phyloP scores from a whole-genome alignment of 768 basidiomycete species.

The Auricularia sp. region DNA sequence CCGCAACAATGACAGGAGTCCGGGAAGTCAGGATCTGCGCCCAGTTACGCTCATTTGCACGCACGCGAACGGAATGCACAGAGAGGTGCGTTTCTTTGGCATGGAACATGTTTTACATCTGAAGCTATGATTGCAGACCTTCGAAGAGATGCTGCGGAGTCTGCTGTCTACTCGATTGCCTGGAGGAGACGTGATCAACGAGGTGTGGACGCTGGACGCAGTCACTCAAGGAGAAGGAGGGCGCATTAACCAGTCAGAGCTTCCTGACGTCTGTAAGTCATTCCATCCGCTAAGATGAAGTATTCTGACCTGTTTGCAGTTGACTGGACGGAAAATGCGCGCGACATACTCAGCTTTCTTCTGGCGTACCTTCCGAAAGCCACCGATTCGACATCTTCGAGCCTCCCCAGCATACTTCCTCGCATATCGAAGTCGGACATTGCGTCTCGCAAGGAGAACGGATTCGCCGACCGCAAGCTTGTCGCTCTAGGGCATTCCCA shows the following conservation, averaged over 20 bases:
- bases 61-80: conserved; percentile 83
- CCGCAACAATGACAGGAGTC: background rate
- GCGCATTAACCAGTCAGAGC: conserved; percentile 47
- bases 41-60: conserved; percentile 58
- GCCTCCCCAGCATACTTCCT: conserved; percentile 20
- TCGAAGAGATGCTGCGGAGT: conserved; percentile 55
- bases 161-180: conserved; percentile 35
- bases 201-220: conserved; percentile 77
- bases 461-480: conserved; percentile 44
- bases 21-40: conserved; percentile 15
- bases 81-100: conserved; percentile 47
- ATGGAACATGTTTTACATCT: background rate
- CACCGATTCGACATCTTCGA: conserved; percentile 16
- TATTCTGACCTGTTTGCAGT: conserved; percentile 27
- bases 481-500: conserved; percentile 76
- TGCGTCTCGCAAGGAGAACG: conserved; percentile 30
- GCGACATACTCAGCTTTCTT: conserved; percentile 73
- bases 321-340: conserved; percentile 67
- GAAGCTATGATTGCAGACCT: conserved; percentile 39
- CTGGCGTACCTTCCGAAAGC: conserved; percentile 47
- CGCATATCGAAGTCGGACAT: conserved; percentile 37
- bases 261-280: conserved; percentile 50
- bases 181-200: conserved; percentile 39
- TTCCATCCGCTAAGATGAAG: background rate
- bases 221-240: conserved; percentile 81